These are phyloP conservation scores for Myxozyma kluyveri DNA, from an alignment of 805 yeast species.

Conservation along the genomic window DNA sequence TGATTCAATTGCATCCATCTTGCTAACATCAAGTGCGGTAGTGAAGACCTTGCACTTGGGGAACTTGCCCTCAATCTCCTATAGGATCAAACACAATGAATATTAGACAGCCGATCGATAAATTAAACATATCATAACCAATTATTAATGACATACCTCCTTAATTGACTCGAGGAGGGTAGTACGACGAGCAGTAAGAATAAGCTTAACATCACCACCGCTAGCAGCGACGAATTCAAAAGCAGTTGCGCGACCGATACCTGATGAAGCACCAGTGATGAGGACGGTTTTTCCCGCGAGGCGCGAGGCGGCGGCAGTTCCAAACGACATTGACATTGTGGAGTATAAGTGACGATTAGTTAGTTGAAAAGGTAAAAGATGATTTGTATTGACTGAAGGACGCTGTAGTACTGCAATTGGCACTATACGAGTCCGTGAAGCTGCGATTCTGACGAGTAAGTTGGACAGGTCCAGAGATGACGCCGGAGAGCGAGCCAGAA, in stretches of 20 bases:
- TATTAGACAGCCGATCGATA: neutral
- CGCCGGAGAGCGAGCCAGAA: no score
- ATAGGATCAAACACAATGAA: neutral
- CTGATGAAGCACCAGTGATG: constrained; percentile 94
- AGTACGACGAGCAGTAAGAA: constrained; percentile 78
- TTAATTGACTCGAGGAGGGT: constrained; percentile 51
- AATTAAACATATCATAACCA: neutral
- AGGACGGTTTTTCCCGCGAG: constrained; percentile 74
- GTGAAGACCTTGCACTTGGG: constrained; percentile 48
- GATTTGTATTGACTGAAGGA: no score
- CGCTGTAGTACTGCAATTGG: no score
- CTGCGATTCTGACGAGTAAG: no score
- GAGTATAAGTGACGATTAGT: no score
- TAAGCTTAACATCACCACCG: constrained; percentile 64
- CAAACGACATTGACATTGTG: constrained; percentile 47
- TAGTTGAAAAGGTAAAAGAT: no score
- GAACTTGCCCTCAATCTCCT: constrained; percentile 47
- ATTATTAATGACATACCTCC: constrained; percentile 28
- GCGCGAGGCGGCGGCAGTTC: constrained; percentile 72
- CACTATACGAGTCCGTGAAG: no score
- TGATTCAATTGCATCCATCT: constrained; percentile 49
- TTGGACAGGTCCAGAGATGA: no score
- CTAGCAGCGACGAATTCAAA: constrained; percentile 76
- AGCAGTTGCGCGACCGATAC: constrained; percentile 93
- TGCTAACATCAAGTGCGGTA: constrained; percentile 56